phyloP scores from a whole-genome alignment of 2,329 filamentous ascomycete genomes.

The Biscogniauxia sp. region DNA sequence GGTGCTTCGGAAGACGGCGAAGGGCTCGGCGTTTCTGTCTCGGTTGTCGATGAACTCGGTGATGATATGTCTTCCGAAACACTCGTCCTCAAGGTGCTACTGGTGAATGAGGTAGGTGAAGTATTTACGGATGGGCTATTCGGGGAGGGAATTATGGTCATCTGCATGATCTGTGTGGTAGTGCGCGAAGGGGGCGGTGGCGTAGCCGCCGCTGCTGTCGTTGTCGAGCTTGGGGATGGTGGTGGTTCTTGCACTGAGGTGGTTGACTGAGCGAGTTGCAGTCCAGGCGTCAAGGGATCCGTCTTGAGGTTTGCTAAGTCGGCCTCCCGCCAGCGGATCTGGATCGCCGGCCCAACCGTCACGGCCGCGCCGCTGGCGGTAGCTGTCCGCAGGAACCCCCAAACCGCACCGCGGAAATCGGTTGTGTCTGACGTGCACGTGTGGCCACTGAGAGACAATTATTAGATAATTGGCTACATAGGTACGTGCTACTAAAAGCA shows the following conservation, averaged over 20 bases:
- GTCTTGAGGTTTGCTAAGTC: constrained; percentile 25
- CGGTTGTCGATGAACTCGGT: background rate
- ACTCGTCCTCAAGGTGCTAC: background rate
- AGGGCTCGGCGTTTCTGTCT: background rate
- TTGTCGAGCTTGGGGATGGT: no score
- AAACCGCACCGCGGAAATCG: constrained; percentile 18
- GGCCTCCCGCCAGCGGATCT: constrained; percentile 25
- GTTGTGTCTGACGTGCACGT: constrained; percentile 39
- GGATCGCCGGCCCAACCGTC: constrained; percentile 23
- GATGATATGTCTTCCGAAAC: no score
- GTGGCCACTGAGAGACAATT: constrained; percentile 28
- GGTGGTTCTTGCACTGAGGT: background rate
- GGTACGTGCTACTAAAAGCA: no score
- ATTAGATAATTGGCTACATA: background rate
- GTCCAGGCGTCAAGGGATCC: constrained; percentile 22
- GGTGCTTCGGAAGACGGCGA: no score
- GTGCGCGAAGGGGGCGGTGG: background rate
- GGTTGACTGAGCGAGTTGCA: constrained; percentile 6
- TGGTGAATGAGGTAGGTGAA: background rate
- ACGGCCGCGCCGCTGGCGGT: constrained; percentile 11
- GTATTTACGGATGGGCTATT: background rate
- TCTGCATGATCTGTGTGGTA: background rate
- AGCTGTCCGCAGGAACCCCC: constrained; percentile 25
- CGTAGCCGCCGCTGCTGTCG: background rate
- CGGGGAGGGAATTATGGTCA: background rate